Percentiles rank a stretch among this genome's conserved stretches.
These are phyloP conservation scores for Auriscalpium orientale DNA, from an alignment of 768 basidiomycete species.

Conservation along the genomic window DNA sequence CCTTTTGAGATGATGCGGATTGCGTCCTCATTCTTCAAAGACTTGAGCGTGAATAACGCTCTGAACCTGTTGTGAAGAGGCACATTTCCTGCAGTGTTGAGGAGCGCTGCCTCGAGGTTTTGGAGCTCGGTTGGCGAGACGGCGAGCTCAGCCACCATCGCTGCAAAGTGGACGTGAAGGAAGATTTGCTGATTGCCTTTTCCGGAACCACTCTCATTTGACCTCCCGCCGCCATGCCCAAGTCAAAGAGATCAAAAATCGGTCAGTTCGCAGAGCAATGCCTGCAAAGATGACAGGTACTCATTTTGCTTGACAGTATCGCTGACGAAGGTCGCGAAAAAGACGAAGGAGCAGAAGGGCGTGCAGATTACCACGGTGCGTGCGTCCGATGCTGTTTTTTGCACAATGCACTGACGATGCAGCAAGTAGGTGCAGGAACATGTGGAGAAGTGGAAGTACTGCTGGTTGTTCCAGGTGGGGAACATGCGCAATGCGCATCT, in stretches of 20 bases:
- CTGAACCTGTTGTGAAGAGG: slow-evolving; percentile 85
- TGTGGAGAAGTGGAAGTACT: slow-evolving; percentile 87
- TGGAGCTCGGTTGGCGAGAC: slow-evolving; percentile 48
- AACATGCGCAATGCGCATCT: slow-evolving; percentile 93
- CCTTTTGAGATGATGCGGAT: slow-evolving; percentile 84
- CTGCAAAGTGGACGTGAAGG: neutral
- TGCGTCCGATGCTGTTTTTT: slow-evolving; percentile 1
- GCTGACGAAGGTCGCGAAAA: slow-evolving; percentile 89
- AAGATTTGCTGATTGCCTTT: slow-evolving; percentile 7
- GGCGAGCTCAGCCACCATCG: slow-evolving; percentile 16
- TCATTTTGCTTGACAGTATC: slow-evolving; percentile 48
- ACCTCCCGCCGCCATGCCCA: slow-evolving; percentile 55
- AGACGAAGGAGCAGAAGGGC: slow-evolving; percentile 87
- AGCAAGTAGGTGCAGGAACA: slow-evolving; percentile 62
- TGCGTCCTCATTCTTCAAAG: slow-evolving; percentile 69
- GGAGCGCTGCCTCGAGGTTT: slow-evolving; percentile 65
- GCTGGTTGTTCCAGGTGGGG: slow-evolving; percentile 93
- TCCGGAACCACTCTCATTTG: slow-evolving; percentile 16
- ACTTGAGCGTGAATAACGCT: slow-evolving; percentile 87
- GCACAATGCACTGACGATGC: slow-evolving; percentile 1
- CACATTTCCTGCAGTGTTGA: slow-evolving; percentile 66
- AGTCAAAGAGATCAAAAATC: slow-evolving; percentile 83
- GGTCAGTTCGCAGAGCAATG: slow-evolving; percentile 42
- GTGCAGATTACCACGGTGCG: slow-evolving; percentile 73
- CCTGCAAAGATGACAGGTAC: neutral